These are phyloP conservation scores for Penicillium maclennaniae DNA, from an alignment of 495 filamentous ascomycete genomes.

Conservation along the genomic window DNA sequence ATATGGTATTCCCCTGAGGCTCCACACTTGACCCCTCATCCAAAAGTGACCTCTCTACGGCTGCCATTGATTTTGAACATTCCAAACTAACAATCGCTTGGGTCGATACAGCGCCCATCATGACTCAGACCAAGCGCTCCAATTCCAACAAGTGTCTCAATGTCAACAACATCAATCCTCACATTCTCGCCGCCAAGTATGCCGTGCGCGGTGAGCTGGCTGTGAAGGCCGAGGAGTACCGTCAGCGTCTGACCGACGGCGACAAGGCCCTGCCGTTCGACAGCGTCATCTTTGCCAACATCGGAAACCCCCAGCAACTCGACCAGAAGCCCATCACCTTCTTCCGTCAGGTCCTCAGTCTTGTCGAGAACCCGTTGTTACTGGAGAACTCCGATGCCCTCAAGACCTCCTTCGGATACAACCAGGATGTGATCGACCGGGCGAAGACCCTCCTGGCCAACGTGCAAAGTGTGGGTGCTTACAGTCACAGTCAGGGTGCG, in stretches of 20 bases:
- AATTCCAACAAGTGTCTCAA: slow-evolving; percentile 54
- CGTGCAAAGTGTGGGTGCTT: slow-evolving; percentile 89
- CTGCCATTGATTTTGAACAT: neutral
- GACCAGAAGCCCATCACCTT: slow-evolving; percentile 99
- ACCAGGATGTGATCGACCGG: slow-evolving; percentile 81
- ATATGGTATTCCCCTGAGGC: neutral
- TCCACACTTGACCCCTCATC: neutral
- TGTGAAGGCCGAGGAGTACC: slow-evolving; percentile 83
- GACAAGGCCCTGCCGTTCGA: slow-evolving; percentile 75
- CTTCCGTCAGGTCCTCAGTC: slow-evolving; percentile 93
- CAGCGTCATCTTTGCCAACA: slow-evolving; percentile 91
- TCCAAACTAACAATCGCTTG: slow-evolving; percentile 17
- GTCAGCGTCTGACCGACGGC: slow-evolving; percentile 59
- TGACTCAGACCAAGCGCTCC: slow-evolving; percentile 33
- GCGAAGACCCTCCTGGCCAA: slow-evolving; percentile 74
- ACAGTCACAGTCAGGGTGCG: slow-evolving; percentile 89
- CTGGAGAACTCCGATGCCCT: slow-evolving; percentile 72
- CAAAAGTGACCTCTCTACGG: neutral
- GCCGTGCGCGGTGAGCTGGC: slow-evolving; percentile 95
- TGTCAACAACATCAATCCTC: slow-evolving; percentile 86
- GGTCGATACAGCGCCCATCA: slow-evolving; percentile 23
- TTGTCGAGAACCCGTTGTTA: slow-evolving; percentile 84
- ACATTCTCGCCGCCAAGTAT: slow-evolving; percentile 83
- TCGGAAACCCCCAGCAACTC: slow-evolving; percentile 97
- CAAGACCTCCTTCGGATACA: slow-evolving; percentile 67